Evolutionary conservation across 345 rosid genomes (phyloP).

Genomic region (Anastatica hierochuntica): DNA sequence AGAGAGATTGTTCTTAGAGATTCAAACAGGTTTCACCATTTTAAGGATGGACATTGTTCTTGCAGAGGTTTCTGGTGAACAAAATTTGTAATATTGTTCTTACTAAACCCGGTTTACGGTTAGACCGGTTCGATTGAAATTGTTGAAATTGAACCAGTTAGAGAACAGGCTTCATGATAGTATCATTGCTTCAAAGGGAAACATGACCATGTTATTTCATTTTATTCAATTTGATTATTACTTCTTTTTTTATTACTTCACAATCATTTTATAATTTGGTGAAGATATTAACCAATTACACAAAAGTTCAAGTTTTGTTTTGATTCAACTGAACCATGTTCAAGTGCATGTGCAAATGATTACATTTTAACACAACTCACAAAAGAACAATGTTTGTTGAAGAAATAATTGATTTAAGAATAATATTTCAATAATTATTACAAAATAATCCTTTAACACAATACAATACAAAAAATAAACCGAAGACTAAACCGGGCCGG

Average conservation of each 20-base stretch:
- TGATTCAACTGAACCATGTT: conserved; percentile 11
- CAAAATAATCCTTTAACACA: conserved; percentile 15
- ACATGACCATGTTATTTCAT: not conserved
- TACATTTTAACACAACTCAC: not conserved
- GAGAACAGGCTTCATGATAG: conserved; percentile 25
- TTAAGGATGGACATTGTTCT: conserved; percentile 56
- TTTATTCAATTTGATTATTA: not conserved
- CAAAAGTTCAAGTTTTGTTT: not conserved
- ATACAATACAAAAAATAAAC: conserved; percentile 1
- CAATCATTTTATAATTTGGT: conserved; percentile 16
- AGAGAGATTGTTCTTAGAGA: conserved; percentile 64
- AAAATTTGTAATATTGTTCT: not conserved
- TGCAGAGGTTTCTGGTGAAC: conserved; percentile 70
- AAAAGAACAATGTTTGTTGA: conserved; percentile 6
- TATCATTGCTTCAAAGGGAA: conserved; percentile 25
- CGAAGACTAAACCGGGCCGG: conserved; percentile 22
- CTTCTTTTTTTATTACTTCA: not conserved
- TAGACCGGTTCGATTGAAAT: not conserved
- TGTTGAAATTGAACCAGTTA: conserved; percentile 3
- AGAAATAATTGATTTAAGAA: conserved; percentile 12
- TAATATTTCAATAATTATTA: conserved; percentile 22
- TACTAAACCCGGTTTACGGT: not conserved
- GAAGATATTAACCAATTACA: conserved; percentile 7
- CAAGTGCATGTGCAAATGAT: conserved; percentile 15
- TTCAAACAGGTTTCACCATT: conserved; percentile 61